Evolutionary conservation across 192 early-diverging fungal genomes (phyloP), one percentile per base, ranked within the genome.

Genomic region (Martensiomyces pterosporus): DNA sequence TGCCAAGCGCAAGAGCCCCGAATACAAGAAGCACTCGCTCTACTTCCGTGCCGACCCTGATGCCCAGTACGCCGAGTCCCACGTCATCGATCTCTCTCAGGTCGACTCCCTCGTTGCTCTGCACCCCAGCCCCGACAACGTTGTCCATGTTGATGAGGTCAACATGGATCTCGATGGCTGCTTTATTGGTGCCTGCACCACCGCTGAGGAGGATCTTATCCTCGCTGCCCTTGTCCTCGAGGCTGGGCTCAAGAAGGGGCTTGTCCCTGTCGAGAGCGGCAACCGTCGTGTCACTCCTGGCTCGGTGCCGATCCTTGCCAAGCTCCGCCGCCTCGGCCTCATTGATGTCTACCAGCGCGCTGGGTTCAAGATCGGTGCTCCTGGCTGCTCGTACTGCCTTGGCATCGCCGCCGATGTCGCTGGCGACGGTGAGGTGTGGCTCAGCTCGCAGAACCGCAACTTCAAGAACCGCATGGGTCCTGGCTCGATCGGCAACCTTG

Each of bases 391-490:
- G 19, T 89, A 89, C 79, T 89, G 87, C 65, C 78, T 89, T 48
- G 87, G 80, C 26, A 81, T 89, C 56, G 87, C 82, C 10, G 87
- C 87, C 14, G 87, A 89, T 46, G 75, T 78, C 51, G 87, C 87
- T 35, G 79, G 81, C 32, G 85, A 85, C 32, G 87, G 87, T 29
- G 85, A 89, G 62, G 79, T 89, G 10, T 89, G 87, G 87, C 73
- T 89, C 46, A 83, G 81, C 59, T 87, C 85, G 45, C 87, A 89
- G 77, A 89, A 89, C 79, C 80, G 87, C 55, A 89, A 89, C 64
- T 89, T 89, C 60, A 84, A 83, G 72, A 89, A 89, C 69, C 81
- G 87, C 51, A 89, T 89, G 87, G 87, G 87, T 18, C 82, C 83
- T 41, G 87, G 87, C 38, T 81, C 82, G 24, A 89, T 89, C 41